Evolutionary conservation across 179 eudicot genomes (phyloP).

Genomic region (Sideroxylon spinosum): DNA sequence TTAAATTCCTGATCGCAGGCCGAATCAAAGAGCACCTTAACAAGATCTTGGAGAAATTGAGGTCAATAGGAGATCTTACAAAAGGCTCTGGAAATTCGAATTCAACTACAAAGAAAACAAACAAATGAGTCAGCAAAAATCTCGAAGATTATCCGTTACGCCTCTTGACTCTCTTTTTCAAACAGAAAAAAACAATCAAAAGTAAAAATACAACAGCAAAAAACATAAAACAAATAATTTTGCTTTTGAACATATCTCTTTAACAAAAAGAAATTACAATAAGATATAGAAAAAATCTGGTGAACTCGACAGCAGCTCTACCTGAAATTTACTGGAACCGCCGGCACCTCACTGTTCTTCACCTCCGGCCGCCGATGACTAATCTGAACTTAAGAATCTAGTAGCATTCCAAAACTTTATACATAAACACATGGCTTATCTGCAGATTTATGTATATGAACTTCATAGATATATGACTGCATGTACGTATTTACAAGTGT

Average conservation of each 20-base stretch:
- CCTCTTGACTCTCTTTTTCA: constrained; percentile 2
- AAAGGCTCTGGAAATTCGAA: not conserved
- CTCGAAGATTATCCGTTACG: not conserved
- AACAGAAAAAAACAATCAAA: not conserved
- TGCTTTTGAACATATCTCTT: not conserved
- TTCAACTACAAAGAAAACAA: constrained; percentile 2
- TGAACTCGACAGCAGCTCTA: not conserved
- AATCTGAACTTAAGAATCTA: not conserved
- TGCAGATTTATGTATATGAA: no score
- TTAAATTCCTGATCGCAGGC: not conserved
- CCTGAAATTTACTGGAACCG: constrained; percentile 13
- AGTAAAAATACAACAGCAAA: no score
- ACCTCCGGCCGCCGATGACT: not conserved
- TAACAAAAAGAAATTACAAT: not conserved
- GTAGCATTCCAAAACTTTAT: not conserved
- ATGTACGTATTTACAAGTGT: not conserved
- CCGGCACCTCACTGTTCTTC: constrained; percentile 4
- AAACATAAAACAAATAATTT: not conserved
- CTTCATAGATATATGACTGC: not conserved
- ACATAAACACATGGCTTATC: not conserved
- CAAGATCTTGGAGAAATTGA: not conserved
- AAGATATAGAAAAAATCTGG: not conserved
- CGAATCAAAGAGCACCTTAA: not conserved
- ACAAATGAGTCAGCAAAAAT: constrained; percentile 13
- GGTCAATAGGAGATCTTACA: not conserved